phyloP scores from a whole-genome alignment of 1,284 basidiomycete genomes.

The Porodaedalea pini region DNA sequence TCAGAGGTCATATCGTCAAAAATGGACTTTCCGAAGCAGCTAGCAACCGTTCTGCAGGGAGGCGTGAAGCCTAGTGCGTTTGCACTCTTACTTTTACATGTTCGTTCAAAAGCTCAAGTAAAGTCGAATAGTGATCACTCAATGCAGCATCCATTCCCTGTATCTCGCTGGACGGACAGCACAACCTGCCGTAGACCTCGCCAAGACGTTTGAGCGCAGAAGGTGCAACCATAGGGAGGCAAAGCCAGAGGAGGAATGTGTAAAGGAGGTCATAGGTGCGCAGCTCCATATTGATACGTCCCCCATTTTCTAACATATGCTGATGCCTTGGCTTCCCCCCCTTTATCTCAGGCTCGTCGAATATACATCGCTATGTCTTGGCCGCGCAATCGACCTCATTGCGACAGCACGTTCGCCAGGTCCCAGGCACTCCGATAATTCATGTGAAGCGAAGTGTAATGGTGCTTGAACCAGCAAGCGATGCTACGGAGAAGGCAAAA shows the following conservation, averaged over 20 bases:
- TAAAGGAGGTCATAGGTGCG: slow-evolving; percentile 79
- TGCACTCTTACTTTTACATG: slow-evolving; percentile 11
- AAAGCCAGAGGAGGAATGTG: slow-evolving; percentile 81
- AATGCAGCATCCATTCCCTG: slow-evolving; percentile 89
- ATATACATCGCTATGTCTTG: slow-evolving; percentile 88
- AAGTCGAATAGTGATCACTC: slow-evolving; percentile 80
- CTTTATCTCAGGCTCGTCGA: slow-evolving; percentile 61
- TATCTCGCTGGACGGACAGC: slow-evolving; percentile 73
- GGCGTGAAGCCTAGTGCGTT: slow-evolving; percentile 83
- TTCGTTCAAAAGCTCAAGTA: not conserved
- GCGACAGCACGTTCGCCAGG: slow-evolving; percentile 56
- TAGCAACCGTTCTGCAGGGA: slow-evolving; percentile 75
- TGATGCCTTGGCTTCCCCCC: not conserved
- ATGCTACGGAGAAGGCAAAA: slow-evolving; percentile 70
- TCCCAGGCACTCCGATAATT: slow-evolving; percentile 83
- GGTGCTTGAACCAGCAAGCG: slow-evolving; percentile 84
- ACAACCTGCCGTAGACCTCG: slow-evolving; percentile 79
- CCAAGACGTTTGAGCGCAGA: slow-evolving; percentile 88
- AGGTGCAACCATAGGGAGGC: slow-evolving; percentile 83
- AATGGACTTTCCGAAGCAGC: slow-evolving; percentile 71
- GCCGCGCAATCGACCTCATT: slow-evolving; percentile 75
- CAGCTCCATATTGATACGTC: slow-evolving; percentile 12
- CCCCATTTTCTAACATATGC: not conserved
- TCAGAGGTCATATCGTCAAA: slow-evolving; percentile 65
- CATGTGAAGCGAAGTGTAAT: slow-evolving; percentile 89